Percentiles rank a stretch among this genome's conserved stretches.
Evolutionary conservation across 768 basidiomycete species (phyloP).

Genomic region (Lentinula detonsa): DNA sequence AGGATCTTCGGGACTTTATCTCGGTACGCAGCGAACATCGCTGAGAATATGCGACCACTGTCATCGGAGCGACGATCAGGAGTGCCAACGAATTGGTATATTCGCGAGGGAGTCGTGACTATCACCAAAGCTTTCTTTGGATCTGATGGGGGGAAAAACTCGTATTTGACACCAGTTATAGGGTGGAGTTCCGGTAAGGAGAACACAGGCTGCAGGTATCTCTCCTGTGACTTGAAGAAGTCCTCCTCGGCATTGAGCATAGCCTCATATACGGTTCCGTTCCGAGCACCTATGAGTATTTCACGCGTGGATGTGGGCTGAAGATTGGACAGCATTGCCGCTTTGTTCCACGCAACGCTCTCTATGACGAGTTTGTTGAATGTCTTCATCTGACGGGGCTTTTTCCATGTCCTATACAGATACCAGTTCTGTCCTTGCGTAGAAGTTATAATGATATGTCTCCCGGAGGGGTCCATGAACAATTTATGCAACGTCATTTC

Average conservation of each 20-base stretch:
- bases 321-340: constrained; percentile 54
- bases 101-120: constrained; percentile 78
- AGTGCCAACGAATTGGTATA: constrained; percentile 83
- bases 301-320: constrained; percentile 75
- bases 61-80: constrained; percentile 70
- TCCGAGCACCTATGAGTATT: constrained; percentile 80
- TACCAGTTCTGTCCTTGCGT: constrained; percentile 93
- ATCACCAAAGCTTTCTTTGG: constrained; percentile 65
- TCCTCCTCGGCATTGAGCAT: constrained; percentile 88
- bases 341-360: constrained; percentile 87
- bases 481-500: constrained; percentile 77
- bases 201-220: constrained; percentile 69
- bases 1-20: constrained; percentile 84
- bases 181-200: constrained; percentile 76
- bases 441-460: constrained; percentile 85
- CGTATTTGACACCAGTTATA: constrained; percentile 81
- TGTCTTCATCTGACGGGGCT: constrained; percentile 69
- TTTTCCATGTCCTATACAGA: constrained; percentile 74
- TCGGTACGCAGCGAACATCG: constrained; percentile 66
- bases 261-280: constrained; percentile 84
- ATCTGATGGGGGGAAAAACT: constrained; percentile 62
- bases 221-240: constrained; percentile 85
- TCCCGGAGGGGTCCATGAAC: constrained; percentile 90
- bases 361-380: constrained; percentile 82
- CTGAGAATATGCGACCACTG: constrained; percentile 64